Evolutionary conservation across 1,284 basidiomycete species (phyloP), one percentile per base, ranked within the genome.

Genomic region (Trichosporon sp.): DNA sequence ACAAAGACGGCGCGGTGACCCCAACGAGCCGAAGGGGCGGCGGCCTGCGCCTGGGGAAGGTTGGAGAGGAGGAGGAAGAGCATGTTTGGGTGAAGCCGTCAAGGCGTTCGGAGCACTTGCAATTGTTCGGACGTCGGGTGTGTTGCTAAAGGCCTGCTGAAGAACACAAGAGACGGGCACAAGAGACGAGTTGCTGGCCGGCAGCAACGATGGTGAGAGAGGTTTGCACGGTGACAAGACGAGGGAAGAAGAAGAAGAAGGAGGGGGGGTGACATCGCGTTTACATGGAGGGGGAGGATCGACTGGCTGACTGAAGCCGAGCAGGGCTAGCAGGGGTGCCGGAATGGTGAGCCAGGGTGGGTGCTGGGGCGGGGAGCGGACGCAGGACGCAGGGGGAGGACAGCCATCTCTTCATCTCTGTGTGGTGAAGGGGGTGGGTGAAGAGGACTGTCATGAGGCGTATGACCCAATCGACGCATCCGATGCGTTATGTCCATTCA

Each of bases 1-100:
- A 82, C 77, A 69, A 79, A 82, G 23, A 81, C 78, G 1, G 81
- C 81, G 66, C 81, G 77, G 67, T 83, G 81, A 25, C 81, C 82
- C 81, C 81, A 83, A 74, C 81, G 75, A 29, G 75, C 78, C 44
- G 76, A 73, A 29, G 81, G 79, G 15, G 74, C 72, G 38, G 74
- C 76, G 27, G 71, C 71, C 65, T 68, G 65, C 38, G 67, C 71
- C 71, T 62, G 9, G 70, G 75, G 53, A 65, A 68, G 65, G 65
- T 66, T 42, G 75, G 76, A 27, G 77, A 72, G 44, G 72, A 68
- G 65, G 31, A 73, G 65, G 65, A 72, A 65, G 31, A 69, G 62
- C 62, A 73, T 68, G 27, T 56, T 68, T 51, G 65, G 44, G 35
- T 29, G 34, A 67, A 29, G 63, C 63, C 53, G 34, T 64, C 42